Conservation (phyloP, 352 stramenopile genomes). For the Phytophthora citrophthora region DNA sequence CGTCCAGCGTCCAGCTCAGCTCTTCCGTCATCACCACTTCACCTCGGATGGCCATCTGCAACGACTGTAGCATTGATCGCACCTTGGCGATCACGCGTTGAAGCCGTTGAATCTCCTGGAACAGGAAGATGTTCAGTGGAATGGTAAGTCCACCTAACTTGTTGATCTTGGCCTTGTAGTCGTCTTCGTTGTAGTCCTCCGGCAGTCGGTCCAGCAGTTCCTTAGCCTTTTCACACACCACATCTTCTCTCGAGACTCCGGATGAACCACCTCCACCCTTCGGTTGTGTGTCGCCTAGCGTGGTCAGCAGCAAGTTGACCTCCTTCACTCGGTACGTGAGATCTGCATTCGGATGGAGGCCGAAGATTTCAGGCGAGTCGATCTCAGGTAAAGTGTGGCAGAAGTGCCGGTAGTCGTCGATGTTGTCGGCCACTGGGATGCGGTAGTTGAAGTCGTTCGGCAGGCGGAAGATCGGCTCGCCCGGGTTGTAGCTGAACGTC, state of each 20-base stretch:
- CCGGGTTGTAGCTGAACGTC: conserved; percentile 96
- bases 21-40: conserved; percentile 99
- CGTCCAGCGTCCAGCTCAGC: conserved; percentile 94
- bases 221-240: conserved; percentile 96
- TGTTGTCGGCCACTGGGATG: conserved; percentile 92
- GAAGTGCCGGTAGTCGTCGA: conserved; percentile 96
- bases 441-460: conserved; percentile 97
- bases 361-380: conserved; percentile 99
- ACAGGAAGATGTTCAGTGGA: conserved; percentile 98
- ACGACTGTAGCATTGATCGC: conserved; percentile 93
- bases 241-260: conserved; percentile 94
- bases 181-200: conserved; percentile 97
- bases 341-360: conserved; percentile 98
- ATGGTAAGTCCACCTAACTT: conserved; percentile 96
- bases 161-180: conserved; percentile 97
- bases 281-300: conserved; percentile 96
- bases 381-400: conserved; percentile 96
- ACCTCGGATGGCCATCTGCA: conserved; percentile 97
- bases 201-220: conserved; percentile 95
- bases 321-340: conserved; percentile 98
- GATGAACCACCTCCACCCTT: conserved; percentile 92
- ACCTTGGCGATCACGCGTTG: conserved; percentile 97
- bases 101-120: conserved; percentile 98
- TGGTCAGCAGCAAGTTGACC: conserved; percentile 94
- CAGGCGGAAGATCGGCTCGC: conserved; percentile 95